Conservation (phyloP, 106 monocot genomes). For the Apostasia shenzhenica region DNA sequence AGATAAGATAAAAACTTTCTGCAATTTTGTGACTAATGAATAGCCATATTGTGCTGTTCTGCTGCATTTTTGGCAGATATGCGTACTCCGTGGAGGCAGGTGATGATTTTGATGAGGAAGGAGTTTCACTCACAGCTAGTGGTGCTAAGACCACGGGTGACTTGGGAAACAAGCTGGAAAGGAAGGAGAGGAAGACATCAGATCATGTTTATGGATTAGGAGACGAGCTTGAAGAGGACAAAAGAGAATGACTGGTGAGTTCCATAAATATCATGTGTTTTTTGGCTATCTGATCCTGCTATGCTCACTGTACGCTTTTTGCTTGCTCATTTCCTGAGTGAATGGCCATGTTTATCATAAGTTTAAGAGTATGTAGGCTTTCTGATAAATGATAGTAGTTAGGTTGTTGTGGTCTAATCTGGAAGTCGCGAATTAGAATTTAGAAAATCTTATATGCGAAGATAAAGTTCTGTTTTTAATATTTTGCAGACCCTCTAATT, state of each 20-base stretch:
- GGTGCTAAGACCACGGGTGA: conserved; percentile 47
- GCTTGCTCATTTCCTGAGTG: too few species aligned
- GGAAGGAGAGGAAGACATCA: conserved; percentile 59
- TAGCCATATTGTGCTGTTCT: not conserved
- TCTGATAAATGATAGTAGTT: too few species aligned
- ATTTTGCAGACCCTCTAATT: too few species aligned
- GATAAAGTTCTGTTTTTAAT: too few species aligned
- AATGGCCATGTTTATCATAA: too few species aligned
- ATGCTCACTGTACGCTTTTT: not conserved
- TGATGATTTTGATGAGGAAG: conserved; percentile 92
- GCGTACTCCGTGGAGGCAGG: conserved; percentile 80
- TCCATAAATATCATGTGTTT: not conserved
- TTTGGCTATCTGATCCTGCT: conserved; percentile 16
- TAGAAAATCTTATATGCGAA: too few species aligned
- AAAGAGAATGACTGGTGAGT: conserved; percentile 49
- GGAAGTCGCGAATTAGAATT: too few species aligned
- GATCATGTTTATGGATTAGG: conserved; percentile 69
- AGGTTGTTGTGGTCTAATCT: too few species aligned
- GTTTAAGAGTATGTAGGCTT: too few species aligned
- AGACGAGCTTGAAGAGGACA: conserved; percentile 79
- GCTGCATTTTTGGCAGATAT: conserved; percentile 32
- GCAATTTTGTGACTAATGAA: too few species aligned
- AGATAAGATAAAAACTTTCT: too few species aligned
- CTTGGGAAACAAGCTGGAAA: conserved; percentile 63
- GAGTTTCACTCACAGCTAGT: conserved; percentile 54